phyloP scores from a whole-genome alignment of 2,329 filamentous ascomycete species.

The Paramyrothecium roridum region DNA sequence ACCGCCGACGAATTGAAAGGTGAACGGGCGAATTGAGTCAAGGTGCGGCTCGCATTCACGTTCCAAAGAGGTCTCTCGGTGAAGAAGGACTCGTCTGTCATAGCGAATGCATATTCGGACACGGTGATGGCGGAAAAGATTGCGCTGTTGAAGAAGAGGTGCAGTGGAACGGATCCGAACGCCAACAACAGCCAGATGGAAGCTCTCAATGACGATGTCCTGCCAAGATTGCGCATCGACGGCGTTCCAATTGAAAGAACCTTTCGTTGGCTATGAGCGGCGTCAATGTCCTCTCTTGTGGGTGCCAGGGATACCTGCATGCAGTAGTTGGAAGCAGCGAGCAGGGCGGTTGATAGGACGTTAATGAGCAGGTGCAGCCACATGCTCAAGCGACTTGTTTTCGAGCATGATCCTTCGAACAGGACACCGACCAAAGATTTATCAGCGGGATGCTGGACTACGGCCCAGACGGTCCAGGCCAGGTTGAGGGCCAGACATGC shows the following conservation, averaged over 20 bases:
- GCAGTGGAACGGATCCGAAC: background rate
- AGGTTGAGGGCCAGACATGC: background rate
- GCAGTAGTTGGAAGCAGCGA: background rate
- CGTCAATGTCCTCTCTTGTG: background rate
- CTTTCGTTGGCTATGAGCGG: background rate
- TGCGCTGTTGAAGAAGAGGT: background rate
- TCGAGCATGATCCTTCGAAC: background rate
- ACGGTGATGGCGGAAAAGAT: background rate
- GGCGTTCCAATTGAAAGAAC: background rate
- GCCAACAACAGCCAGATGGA: background rate
- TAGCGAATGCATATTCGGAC: background rate
- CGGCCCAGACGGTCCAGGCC: background rate
- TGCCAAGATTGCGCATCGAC: background rate
- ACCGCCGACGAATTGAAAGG: background rate
- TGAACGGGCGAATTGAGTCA: background rate
- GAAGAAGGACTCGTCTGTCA: background rate
- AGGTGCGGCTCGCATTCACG: background rate
- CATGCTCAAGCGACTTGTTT: background rate
- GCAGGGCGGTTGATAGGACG: background rate
- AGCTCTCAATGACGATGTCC: background rate
- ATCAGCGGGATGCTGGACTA: background rate
- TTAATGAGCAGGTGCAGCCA: background rate
- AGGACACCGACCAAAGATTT: background rate
- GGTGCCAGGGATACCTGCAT: background rate
- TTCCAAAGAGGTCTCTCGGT: background rate